phyloP scores from a whole-genome alignment of 106 monocot species.

The Amphibolis antarctica region DNA sequence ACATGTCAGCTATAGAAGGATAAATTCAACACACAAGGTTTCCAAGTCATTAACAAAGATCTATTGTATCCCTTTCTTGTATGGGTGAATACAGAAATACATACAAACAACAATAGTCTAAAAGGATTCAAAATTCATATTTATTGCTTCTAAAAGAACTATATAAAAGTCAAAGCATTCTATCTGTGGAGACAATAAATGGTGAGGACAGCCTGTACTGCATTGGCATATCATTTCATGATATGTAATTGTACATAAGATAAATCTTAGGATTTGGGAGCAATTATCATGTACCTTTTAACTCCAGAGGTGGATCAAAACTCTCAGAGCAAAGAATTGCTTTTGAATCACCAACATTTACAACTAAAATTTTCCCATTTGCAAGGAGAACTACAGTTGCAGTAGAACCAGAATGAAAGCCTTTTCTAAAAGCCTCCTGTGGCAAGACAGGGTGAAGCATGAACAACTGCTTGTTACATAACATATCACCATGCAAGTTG shows the following conservation, averaged over 20 bases:
- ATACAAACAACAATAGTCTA: too few species aligned
- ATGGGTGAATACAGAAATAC: too few species aligned
- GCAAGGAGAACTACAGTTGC: constrained; percentile 70
- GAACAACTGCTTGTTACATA: neutral
- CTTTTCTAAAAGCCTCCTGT: constrained; percentile 63
- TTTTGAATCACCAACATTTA: constrained; percentile 83
- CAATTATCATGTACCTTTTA: constrained; percentile 19
- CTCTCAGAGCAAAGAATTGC: constrained; percentile 67
- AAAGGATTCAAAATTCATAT: too few species aligned
- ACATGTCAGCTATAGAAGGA: too few species aligned
- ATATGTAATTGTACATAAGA: neutral
- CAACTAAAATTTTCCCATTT: constrained; percentile 60
- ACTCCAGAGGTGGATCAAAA: constrained; percentile 10
- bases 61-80: too few species aligned
- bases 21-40: too few species aligned
- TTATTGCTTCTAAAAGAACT: too few species aligned
- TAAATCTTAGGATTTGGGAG: neutral
- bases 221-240: neutral
- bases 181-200: neutral
- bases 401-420: constrained; percentile 63
- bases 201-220: neutral
- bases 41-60: too few species aligned
- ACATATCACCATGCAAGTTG: neutral
- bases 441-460: constrained; percentile 2
- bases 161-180: too few species aligned